Evolutionary conservation across 1,139 yeast genomes (phyloP).

Genomic region (Saccharomycopsis hybrid): DNA sequence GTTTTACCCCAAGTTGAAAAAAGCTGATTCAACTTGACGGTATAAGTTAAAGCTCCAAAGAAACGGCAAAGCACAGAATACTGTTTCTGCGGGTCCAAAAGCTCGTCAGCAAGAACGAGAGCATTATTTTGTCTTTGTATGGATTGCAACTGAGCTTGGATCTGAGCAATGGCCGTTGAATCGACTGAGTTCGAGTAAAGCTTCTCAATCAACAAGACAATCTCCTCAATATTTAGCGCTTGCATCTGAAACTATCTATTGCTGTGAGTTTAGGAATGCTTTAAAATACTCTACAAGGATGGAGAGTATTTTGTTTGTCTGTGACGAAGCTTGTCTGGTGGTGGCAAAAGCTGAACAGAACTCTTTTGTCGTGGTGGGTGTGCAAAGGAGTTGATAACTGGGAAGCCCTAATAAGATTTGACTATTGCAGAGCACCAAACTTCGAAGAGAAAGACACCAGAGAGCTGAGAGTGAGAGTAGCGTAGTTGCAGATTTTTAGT

Average conservation of each 20-base stretch:
- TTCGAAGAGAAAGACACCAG: too few relatives aligned
- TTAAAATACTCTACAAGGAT: not conserved
- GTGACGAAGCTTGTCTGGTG: too few relatives aligned
- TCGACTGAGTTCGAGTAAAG: slow-evolving; percentile 5
- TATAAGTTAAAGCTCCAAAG: slow-evolving; percentile 68
- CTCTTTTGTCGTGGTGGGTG: too few relatives aligned
- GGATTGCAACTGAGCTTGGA: slow-evolving; percentile 48
- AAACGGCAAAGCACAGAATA: slow-evolving; percentile 47
- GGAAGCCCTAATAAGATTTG: too few relatives aligned
- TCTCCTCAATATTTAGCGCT: not conserved
- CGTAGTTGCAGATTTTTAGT: too few relatives aligned
- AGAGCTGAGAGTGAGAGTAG: too few relatives aligned
- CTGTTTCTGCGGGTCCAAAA: not conserved
- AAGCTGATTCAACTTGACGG: slow-evolving; percentile 43
- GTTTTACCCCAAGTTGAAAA: slow-evolving; percentile 14
- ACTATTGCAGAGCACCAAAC: too few relatives aligned
- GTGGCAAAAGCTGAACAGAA: too few relatives aligned
- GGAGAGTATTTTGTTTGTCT: not conserved
- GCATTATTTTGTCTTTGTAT: slow-evolving; percentile 44
- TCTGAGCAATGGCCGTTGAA: slow-evolving; percentile 22
- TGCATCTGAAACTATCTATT: too few relatives aligned
- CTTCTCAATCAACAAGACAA: slow-evolving; percentile 10
- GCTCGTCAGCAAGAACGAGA: slow-evolving; percentile 33
- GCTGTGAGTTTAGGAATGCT: too few relatives aligned
- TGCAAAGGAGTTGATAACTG: too few relatives aligned